Evolutionary conservation across 306 rosid species (phyloP).

Genomic region (Vigna angularis): DNA sequence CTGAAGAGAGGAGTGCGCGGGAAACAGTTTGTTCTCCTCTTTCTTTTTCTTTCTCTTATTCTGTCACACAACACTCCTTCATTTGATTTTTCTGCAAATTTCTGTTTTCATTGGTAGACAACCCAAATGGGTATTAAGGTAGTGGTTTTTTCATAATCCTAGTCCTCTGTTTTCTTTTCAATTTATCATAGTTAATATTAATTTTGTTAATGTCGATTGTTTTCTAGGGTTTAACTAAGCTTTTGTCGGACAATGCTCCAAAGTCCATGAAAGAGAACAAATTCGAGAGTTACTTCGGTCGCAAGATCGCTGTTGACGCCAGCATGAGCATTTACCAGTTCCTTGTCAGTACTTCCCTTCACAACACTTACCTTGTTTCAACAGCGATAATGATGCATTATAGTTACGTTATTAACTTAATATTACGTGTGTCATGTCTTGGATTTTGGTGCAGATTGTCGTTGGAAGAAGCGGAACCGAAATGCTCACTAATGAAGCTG

Average conservation of each 20-base stretch:
- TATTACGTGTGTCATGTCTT: slow-evolving; percentile 8
- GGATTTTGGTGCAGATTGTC: slow-evolving; percentile 73
- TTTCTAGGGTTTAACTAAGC: slow-evolving; percentile 97
- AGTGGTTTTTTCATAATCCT: slow-evolving; percentile 7
- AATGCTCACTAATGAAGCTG: slow-evolving; percentile 96
- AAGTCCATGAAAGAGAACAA: slow-evolving; percentile 91
- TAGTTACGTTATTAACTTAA: slow-evolving; percentile 19
- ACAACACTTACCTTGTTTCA: neutral
- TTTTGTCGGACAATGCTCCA: slow-evolving; percentile 95
- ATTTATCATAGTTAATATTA: neutral
- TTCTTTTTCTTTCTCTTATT: neutral
- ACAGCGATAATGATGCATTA: neutral
- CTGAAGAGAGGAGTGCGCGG: slow-evolving; percentile 47
- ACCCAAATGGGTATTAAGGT: slow-evolving; percentile 84
- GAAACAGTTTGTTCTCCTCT: slow-evolving; percentile 40
- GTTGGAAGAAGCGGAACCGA: slow-evolving; percentile 97
- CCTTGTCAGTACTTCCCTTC: slow-evolving; percentile 61
- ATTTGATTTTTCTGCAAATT: slow-evolving; percentile 27
- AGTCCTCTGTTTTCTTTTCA: neutral
- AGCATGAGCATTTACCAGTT: slow-evolving; percentile 99
- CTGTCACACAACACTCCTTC: neutral
- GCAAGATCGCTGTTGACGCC: slow-evolving; percentile 93
- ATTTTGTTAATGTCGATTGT: neutral
- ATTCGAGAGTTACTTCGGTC: slow-evolving; percentile 93
- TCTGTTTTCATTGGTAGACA: neutral